Evolutionary conservation across 805 yeast genomes (phyloP).

Genomic region (Kazachstania martiniae): DNA sequence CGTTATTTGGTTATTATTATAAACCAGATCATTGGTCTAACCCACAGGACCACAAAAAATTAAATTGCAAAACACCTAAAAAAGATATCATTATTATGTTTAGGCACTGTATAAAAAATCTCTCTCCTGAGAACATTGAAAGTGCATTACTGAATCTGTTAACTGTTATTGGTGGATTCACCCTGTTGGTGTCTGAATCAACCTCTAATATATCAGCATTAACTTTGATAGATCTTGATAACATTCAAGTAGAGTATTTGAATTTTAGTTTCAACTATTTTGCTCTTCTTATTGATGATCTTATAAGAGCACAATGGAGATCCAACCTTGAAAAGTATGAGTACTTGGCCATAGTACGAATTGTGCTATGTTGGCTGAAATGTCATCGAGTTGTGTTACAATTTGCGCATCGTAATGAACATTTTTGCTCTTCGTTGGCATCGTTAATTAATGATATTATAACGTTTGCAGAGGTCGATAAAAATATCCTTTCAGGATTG

Average conservation of each 20-base stretch:
- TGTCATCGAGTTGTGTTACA: conserved; percentile 33
- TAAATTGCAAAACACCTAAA: conserved; percentile 5
- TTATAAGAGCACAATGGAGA: conserved; percentile 16
- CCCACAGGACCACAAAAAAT: neutral
- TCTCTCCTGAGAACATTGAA: conserved; percentile 15
- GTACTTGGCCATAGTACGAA: conserved; percentile 33
- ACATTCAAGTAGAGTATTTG: conserved; percentile 13
- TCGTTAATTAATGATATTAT: conserved; percentile 16
- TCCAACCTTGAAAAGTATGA: conserved; percentile 6
- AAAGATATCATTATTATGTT: conserved; percentile 12
- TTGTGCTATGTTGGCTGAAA: conserved; percentile 45
- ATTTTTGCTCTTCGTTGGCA: conserved; percentile 21
- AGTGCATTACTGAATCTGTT: conserved; percentile 15
- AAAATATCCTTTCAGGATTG: conserved; percentile 1
- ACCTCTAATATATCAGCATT: neutral
- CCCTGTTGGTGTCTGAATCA: conserved; percentile 8
- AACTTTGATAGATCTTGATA: conserved; percentile 2
- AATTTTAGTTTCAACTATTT: conserved; percentile 31
- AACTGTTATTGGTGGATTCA: conserved; percentile 20
- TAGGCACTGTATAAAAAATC: neutral
- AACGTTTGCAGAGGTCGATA: conserved; percentile 3
- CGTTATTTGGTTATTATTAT: neutral
- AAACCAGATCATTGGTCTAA: neutral
- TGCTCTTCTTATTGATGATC: conserved; percentile 20
- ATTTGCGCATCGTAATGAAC: conserved; percentile 20